Conservation (phyloP, 345 rosid genomes). For the Xanthoceras sorbifolium region DNA sequence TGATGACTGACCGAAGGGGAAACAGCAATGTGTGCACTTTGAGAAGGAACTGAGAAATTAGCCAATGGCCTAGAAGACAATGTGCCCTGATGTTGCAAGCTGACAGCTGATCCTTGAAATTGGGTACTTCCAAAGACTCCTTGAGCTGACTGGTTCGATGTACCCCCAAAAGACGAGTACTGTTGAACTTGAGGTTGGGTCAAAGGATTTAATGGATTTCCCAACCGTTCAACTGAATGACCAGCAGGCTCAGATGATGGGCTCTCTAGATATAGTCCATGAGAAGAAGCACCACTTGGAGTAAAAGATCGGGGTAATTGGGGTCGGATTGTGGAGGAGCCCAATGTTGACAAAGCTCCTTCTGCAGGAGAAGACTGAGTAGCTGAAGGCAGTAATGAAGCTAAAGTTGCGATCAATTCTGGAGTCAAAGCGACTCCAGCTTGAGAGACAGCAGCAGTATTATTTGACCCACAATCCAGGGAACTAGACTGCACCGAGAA, state of each 20-base stretch:
- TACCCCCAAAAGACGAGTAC: slow-evolving; percentile 41
- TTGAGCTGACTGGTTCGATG: slow-evolving; percentile 47
- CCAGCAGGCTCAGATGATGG: slow-evolving; percentile 42
- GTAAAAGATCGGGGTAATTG: slow-evolving; percentile 39
- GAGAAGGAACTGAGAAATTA: slow-evolving; percentile 45
- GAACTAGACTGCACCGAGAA: slow-evolving; percentile 36
- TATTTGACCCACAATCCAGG: slow-evolving; percentile 37
- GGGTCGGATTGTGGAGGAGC: slow-evolving; percentile 42
- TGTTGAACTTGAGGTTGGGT: slow-evolving; percentile 49
- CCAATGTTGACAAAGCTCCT: slow-evolving; percentile 45
- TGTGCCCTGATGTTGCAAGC: slow-evolving; percentile 49
- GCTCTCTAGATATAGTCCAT: slow-evolving; percentile 54
- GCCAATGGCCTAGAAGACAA: slow-evolving; percentile 40
- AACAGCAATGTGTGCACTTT: slow-evolving; percentile 53
- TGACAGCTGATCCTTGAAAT: slow-evolving; percentile 49
- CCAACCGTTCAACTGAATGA: slow-evolving; percentile 46
- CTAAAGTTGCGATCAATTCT: slow-evolving; percentile 77
- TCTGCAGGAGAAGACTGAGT: slow-evolving; percentile 47
- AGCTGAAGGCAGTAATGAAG: slow-evolving; percentile 64
- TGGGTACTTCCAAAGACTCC: slow-evolving; percentile 42
- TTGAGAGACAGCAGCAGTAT: slow-evolving; percentile 44
- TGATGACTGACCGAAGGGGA: slow-evolving; percentile 59
- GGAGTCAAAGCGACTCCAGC: slow-evolving; percentile 75
- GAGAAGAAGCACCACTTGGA: slow-evolving; percentile 38
- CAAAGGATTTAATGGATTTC: slow-evolving; percentile 51